Evolutionary conservation across 768 basidiomycete species (phyloP).

Genomic region (Termitomyces sp.): DNA sequence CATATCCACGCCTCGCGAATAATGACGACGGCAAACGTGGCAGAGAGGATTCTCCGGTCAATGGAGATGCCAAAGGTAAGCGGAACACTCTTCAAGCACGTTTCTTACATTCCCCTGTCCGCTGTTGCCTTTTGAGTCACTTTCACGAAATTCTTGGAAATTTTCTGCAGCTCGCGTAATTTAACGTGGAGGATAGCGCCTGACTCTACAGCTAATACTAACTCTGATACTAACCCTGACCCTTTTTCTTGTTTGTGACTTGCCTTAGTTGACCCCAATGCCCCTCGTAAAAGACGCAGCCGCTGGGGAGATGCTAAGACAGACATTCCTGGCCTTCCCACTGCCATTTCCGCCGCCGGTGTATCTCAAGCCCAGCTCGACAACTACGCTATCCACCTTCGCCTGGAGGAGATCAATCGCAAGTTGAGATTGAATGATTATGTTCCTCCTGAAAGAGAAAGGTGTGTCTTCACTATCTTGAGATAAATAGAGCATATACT

Average conservation of each 20-base stretch:
- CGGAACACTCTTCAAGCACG: constrained; percentile 18
- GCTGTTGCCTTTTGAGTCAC: constrained; percentile 15
- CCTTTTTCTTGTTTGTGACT: constrained; percentile 36
- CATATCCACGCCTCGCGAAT: constrained; percentile 64
- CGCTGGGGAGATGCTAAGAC: constrained; percentile 96
- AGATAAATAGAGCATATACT: constrained; percentile 21
- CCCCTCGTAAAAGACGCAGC: constrained; percentile 90
- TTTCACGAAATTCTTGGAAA: constrained; percentile 16
- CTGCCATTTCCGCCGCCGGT: constrained; percentile 88
- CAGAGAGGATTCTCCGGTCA: constrained; percentile 61
- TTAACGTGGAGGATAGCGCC: constrained; percentile 21
- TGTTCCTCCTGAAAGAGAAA: constrained; percentile 91
- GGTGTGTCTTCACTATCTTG: constrained; percentile 40
- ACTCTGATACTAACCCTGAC: constrained; percentile 57
- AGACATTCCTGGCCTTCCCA: constrained; percentile 89
- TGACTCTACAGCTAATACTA: constrained; percentile 33
- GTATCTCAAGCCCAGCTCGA: constrained; percentile 96
- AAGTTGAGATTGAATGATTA: constrained; percentile 93
- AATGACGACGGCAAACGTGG: constrained; percentile 55
- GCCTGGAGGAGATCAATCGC: constrained; percentile 96
- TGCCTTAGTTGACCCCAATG: constrained; percentile 71
- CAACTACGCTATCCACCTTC: constrained; percentile 93
- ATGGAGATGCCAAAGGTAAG: constrained; percentile 74
- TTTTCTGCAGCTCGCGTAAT: constrained; percentile 15
- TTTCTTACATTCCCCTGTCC: constrained; percentile 7